A percentile compares a stretch with the other conserved stretches of the same genome.
These are phyloP conservation scores for Straminergon stramineum DNA, from an alignment of 225 moss, liverwort and hornwort genomes.

Conservation along the genomic window DNA sequence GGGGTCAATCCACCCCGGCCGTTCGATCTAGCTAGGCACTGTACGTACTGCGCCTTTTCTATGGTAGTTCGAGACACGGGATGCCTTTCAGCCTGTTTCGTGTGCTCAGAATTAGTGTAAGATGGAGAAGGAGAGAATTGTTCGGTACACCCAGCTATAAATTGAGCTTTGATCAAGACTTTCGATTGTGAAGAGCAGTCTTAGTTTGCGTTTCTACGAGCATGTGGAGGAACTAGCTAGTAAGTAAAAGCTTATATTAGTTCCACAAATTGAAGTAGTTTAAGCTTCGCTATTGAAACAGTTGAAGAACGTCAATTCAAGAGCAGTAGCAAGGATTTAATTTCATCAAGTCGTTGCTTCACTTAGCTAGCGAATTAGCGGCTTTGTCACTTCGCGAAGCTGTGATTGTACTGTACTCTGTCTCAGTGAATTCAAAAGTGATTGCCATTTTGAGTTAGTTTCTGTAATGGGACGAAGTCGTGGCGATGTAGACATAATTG, in stretches of 20 bases:
- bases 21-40: too few species aligned
- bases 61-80: neutral
- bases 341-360: neutral
- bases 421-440: neutral
- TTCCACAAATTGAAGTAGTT: neutral
- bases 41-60: neutral
- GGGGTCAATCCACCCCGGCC: too few species aligned
- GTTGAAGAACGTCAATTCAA: neutral
- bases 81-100: neutral
- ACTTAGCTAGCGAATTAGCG: neutral
- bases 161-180: neutral
- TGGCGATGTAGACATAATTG: neutral
- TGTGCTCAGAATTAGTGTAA: too few species aligned
- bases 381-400: neutral
- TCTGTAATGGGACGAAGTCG: neutral
- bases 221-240: neutral
- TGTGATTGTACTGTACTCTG: neutral
- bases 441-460: too few species aligned
- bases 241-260: neutral
- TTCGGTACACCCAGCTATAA: neutral
- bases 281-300: neutral
- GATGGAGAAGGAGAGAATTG: neutral
- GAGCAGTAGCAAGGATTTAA: neutral
- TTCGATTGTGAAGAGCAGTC: neutral
- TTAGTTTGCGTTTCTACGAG: neutral